These are phyloP conservation scores for Leccinum uliginosum DNA, from an alignment of 768 basidiomycete genomes.

Conservation along the genomic window DNA sequence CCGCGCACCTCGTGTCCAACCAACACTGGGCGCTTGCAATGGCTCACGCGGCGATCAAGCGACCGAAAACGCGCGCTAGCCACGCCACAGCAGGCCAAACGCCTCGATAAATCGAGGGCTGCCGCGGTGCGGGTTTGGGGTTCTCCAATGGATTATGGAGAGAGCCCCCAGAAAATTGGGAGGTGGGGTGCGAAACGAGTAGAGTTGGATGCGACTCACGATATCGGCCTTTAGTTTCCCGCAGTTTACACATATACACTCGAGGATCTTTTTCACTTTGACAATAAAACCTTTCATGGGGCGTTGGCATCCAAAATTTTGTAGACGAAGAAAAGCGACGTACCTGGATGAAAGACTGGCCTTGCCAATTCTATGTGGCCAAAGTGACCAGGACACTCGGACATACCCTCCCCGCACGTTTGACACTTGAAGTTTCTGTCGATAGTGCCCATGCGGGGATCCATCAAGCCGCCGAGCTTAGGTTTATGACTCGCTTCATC, in stretches of 20 bases:
- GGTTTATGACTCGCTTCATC: slow-evolving; percentile 89
- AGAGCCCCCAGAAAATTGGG: slow-evolving; percentile 99
- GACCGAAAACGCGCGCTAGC: slow-evolving; percentile 85
- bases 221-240: slow-evolving; percentile 96
- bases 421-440: slow-evolving; percentile 99
- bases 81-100: slow-evolving; percentile 77
- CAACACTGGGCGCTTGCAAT: slow-evolving; percentile 64
- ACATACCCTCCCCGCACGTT: slow-evolving; percentile 99
- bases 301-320: background rate
- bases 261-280: slow-evolving; percentile 99
- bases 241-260: slow-evolving; percentile 98
- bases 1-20: slow-evolving; percentile 88
- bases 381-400: slow-evolving; percentile 98
- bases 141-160: slow-evolving; percentile 84
- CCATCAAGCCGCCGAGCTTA: slow-evolving; percentile 93
- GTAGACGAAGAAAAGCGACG: slow-evolving; percentile 26
- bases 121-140: slow-evolving; percentile 88
- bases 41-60: slow-evolving; percentile 86
- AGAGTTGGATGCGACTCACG: slow-evolving; percentile 83
- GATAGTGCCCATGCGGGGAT: slow-evolving; percentile 97
- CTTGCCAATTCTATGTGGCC: slow-evolving; percentile 96
- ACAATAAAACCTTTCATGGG: slow-evolving; percentile 74
- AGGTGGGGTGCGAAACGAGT: slow-evolving; percentile 90
- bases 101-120: slow-evolving; percentile 73
- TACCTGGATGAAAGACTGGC: slow-evolving; percentile 96